Evolutionary conservation across 2,329 filamentous ascomycete genomes (phyloP), one percentile per base, ranked within the genome.

Genomic region (Ceratocystis ficicola): DNA sequence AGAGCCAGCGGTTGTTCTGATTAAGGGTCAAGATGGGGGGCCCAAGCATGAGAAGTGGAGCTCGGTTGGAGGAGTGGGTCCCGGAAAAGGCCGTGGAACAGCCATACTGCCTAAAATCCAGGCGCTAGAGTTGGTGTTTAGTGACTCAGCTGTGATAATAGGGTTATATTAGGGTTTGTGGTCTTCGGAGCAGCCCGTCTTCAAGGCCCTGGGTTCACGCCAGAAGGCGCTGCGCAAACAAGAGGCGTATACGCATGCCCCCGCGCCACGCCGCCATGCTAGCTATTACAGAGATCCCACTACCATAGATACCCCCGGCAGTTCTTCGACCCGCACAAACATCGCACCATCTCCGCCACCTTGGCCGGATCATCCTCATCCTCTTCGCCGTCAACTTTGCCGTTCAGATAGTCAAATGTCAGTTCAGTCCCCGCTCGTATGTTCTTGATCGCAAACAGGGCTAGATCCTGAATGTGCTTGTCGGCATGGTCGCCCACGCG

Each of bases 401-500:
- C 85, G 69, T 88, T 86, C 5, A 88, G 79, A 70, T 94, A 94
- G 71, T 93, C 88, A 72, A 94, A 93, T 0, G 87, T 91, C 41
- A 94, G 75, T 73, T 94, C 89, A 41, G 86, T 83, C 1, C 82
- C 83, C 0, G 80, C 80, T 0, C 77, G 75, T 32, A 93, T 89
- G 64, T 88, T 81, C 52, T 80, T 76, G 36, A 85, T 81, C 0
- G 89, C 88, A 71, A 93, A 93, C 68, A 93, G 80, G 0, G 88
- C 89, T 61, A 93, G 76, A 68, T 91, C 87, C 72, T 93, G 90
- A 5, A 92, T 79, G 60, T 84, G 81, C 67, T 85, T 84, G 71
- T 92, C 87, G 0, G 87, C 83, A 68, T 89, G 86, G 71, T 92
- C 89, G 63, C 87, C 88, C 1, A 89, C 87, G 0, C 90, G 84